A percentile compares a stretch with the other conserved stretches of the same genome.
Conservation (phyloP, 495 filamentous ascomycete genomes). For the Aspergillus mulundensis region DNA sequence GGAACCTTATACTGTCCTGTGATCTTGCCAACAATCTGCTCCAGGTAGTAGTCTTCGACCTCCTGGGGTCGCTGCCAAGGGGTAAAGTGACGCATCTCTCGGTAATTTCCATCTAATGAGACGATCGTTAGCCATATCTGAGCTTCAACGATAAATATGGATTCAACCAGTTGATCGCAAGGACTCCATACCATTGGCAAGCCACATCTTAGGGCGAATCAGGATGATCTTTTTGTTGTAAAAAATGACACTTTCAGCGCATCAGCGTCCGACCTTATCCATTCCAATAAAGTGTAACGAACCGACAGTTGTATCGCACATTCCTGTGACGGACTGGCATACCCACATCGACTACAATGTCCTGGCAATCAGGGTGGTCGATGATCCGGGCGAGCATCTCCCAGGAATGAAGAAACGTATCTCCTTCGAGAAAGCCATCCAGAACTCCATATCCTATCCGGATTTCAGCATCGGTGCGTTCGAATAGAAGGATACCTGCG, state of each 20-base stretch:
- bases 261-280: not conserved
- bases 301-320: slow-evolving; percentile 67
- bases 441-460: slow-evolving; percentile 63
- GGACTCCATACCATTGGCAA: slow-evolving; percentile 60
- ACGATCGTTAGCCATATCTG: not conserved
- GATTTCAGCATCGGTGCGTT: not conserved
- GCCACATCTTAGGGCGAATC: slow-evolving; percentile 78
- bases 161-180: not conserved
- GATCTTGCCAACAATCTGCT: slow-evolving; percentile 57
- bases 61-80: slow-evolving; percentile 57
- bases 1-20: slow-evolving; percentile 59
- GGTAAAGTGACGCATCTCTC: slow-evolving; percentile 56
- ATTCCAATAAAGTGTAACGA: not conserved
- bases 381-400: slow-evolving; percentile 68
- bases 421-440: slow-evolving; percentile 58
- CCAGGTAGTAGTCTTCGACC: slow-evolving; percentile 70
- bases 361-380: slow-evolving; percentile 58
- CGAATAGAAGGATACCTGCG: not conserved
- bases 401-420: slow-evolving; percentile 63
- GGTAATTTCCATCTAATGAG: slow-evolving; percentile 35
- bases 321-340: slow-evolving; percentile 64
- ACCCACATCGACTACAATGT: slow-evolving; percentile 77
- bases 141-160: not conserved
- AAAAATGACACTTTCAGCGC: slow-evolving; percentile 46
- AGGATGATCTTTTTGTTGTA: slow-evolving; percentile 65